phyloP scores from a whole-genome alignment of 345 rosid genomes.

The Cardiospermum halicacabum region DNA sequence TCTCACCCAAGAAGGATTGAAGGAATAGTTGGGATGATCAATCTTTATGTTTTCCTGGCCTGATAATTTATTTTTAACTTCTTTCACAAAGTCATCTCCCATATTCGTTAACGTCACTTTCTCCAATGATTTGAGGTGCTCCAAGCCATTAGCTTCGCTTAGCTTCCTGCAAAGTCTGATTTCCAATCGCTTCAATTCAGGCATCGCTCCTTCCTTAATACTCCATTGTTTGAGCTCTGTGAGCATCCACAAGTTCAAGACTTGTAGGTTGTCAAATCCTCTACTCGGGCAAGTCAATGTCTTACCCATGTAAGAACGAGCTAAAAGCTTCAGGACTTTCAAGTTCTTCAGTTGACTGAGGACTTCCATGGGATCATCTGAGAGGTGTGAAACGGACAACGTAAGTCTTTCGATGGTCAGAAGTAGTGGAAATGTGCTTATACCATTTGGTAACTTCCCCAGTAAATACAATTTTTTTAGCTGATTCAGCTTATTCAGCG shows the following conservation, averaged over 20 bases:
- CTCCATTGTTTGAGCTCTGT: constrained; percentile 1
- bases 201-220: constrained; percentile 22
- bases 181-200: constrained; percentile 25
- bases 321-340: constrained; percentile 29
- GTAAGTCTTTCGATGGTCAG: constrained; percentile 27
- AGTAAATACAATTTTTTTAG: constrained; percentile 29
- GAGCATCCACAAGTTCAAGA: constrained; percentile 36
- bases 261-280: constrained; percentile 27
- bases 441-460: constrained; percentile 6
- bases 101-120: too few species aligned
- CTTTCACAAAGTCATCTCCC: too few species aligned
- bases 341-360: constrained; percentile 25
- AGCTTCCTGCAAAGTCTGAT: constrained; percentile 27
- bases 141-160: too few species aligned
- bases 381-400: constrained; percentile 22
- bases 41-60: too few species aligned
- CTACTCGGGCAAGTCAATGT: constrained; percentile 1
- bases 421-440: background rate
- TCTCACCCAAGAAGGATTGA: too few species aligned
- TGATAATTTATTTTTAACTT: too few species aligned
- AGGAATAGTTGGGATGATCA: too few species aligned
- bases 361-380: constrained; percentile 20
- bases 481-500: background rate
- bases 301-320: constrained; percentile 22
- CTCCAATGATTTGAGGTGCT: too few species aligned